phyloP scores from a whole-genome alignment of 2,329 filamentous ascomycete species.

The Cylindrodendrum hubeiense region DNA sequence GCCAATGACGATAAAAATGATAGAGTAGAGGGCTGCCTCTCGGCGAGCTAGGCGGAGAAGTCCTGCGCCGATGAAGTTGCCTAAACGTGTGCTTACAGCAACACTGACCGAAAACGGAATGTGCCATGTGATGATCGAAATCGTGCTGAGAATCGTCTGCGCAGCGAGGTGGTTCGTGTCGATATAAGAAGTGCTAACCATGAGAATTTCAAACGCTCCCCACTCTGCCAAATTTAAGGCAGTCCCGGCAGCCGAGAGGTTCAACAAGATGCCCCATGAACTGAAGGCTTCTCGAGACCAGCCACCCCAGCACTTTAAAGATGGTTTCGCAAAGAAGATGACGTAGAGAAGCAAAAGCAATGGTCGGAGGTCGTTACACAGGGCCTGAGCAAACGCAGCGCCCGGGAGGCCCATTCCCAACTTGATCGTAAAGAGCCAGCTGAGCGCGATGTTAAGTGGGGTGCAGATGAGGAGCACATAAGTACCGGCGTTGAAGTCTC shows the following conservation, averaged over 20 bases:
- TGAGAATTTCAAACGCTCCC: conserved; percentile 58
- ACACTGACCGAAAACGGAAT: conserved; percentile 58
- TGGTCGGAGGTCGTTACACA: conserved; percentile 62
- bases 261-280: conserved; percentile 55
- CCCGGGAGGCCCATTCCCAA: conserved; percentile 61
- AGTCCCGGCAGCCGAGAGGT: conserved; percentile 53
- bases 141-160: conserved; percentile 55
- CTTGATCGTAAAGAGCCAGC: conserved; percentile 61
- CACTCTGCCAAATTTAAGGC: conserved; percentile 57
- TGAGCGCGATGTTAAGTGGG: conserved; percentile 61
- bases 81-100: conserved; percentile 57
- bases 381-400: conserved; percentile 63
- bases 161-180: conserved; percentile 57
- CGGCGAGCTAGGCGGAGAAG: conserved; percentile 47
- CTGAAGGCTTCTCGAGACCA: conserved; percentile 52
- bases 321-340: conserved; percentile 53
- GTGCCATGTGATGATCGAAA: conserved; percentile 57
- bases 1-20: conserved; percentile 50
- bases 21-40: conserved; percentile 47
- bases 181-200: conserved; percentile 59
- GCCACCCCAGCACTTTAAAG: conserved; percentile 52
- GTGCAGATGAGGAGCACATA: conserved; percentile 61
- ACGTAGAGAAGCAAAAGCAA: conserved; percentile 61
- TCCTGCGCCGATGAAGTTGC: conserved; percentile 56
- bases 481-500: conserved; percentile 63